A percentile compares a stretch with the other conserved stretches of the same genome.
Conservation (phyloP, 1,284 basidiomycete genomes). For the Ustilago crameri region DNA sequence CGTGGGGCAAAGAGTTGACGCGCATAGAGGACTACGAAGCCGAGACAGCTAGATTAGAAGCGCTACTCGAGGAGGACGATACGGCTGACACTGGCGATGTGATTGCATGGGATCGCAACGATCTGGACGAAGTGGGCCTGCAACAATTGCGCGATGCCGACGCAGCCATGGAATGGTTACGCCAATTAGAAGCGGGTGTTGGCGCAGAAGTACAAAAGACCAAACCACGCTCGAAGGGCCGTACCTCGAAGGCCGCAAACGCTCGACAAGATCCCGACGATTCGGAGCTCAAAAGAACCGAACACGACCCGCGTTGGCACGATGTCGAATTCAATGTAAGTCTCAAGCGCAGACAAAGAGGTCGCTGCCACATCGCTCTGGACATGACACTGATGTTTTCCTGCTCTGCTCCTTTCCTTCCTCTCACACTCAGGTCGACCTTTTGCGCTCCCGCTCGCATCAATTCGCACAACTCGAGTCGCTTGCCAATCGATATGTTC, state of each 20-base stretch:
- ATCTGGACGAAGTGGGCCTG: constrained; percentile 37
- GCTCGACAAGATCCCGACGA: constrained; percentile 18
- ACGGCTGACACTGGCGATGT: constrained; percentile 36
- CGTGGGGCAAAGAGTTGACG: constrained; percentile 51
- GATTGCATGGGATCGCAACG: constrained; percentile 34
- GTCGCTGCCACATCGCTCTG: too few species aligned
- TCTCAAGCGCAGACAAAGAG: too few species aligned
- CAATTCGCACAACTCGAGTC: constrained; percentile 50
- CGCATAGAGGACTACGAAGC: constrained; percentile 47
- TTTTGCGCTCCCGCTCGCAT: constrained; percentile 44
- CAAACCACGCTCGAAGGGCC: constrained; percentile 25
- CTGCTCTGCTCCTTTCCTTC: too few species aligned
- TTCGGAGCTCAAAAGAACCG: constrained; percentile 40
- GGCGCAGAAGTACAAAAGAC: constrained; percentile 15
- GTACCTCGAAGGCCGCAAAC: constrained; percentile 31
- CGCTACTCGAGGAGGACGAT: constrained; percentile 20
- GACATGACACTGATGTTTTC: too few species aligned
- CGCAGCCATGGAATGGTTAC: constrained; percentile 37
- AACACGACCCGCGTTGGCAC: constrained; percentile 50
- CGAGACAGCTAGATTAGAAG: constrained; percentile 39
- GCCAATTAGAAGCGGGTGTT: constrained; percentile 11
- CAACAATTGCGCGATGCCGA: constrained; percentile 44
- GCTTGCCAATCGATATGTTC: constrained; percentile 42
- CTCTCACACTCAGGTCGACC: constrained; percentile 15
- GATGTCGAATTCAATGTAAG: constrained; percentile 46